Conservation (phyloP, 2,329 filamentous ascomycete genomes). For the Clonostachys sp. region DNA sequence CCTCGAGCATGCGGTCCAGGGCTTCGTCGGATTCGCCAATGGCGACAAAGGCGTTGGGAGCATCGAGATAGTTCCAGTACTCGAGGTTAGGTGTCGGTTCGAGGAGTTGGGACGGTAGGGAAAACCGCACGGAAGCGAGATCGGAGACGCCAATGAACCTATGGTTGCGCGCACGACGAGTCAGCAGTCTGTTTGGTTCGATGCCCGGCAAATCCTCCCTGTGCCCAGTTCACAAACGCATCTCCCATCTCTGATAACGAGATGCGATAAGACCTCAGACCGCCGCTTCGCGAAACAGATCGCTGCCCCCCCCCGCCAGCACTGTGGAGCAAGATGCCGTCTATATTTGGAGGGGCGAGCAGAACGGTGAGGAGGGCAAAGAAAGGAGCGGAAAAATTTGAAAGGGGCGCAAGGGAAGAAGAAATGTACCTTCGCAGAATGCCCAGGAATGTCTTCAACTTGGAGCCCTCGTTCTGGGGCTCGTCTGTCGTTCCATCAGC, state of each 20-base stretch:
- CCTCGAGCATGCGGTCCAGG: conserved; percentile 90
- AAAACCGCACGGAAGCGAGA: conserved; percentile 93
- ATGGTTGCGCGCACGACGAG: conserved; percentile 4
- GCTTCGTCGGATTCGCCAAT: conserved; percentile 88
- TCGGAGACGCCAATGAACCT: conserved; percentile 96
- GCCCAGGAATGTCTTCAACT: conserved; percentile 81
- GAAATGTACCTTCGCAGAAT: conserved; percentile 78
- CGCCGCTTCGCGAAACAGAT: neutral
- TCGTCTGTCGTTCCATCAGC: conserved; percentile 33
- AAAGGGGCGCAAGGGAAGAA: neutral
- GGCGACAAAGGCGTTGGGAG: conserved; percentile 80
- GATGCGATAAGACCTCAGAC: neutral
- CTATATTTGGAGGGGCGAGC: neutral
- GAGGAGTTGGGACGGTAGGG: conserved; percentile 87
- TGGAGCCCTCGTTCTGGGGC: conserved; percentile 71
- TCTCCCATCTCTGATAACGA: neutral
- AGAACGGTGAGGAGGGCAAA: neutral
- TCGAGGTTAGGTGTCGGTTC: conserved; percentile 96
- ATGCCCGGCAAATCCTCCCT: neutral
- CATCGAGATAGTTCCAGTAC: conserved; percentile 98
- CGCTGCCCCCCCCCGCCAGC: neutral
- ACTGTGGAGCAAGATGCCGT: neutral
- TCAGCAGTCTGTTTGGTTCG: neutral
- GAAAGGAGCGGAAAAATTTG: conserved; percentile 1
- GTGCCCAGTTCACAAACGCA: neutral